These are phyloP conservation scores for Tephrocybe sp. DNA, from an alignment of 768 basidiomycete species.

Conservation along the genomic window DNA sequence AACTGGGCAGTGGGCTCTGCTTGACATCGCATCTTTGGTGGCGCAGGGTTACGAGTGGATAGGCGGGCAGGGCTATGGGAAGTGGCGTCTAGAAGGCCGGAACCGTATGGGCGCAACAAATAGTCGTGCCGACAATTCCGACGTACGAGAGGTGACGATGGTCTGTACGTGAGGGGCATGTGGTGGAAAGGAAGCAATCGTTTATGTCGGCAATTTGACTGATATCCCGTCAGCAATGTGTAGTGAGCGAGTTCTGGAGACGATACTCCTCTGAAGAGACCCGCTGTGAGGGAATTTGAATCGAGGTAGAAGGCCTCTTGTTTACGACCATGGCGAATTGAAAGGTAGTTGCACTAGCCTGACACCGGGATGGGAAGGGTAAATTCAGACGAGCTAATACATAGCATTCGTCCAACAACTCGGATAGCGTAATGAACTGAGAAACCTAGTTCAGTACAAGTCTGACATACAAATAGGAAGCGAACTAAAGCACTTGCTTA, in stretches of 20 bases:
- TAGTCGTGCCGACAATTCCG: background rate
- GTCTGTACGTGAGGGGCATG: background rate
- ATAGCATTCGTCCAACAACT: too few species aligned
- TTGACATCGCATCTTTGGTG: constrained; percentile 11
- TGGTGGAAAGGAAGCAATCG: too few species aligned
- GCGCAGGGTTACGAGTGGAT: constrained; percentile 6
- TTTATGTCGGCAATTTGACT: background rate
- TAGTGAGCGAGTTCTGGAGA: too few species aligned
- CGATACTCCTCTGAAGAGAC: too few species aligned
- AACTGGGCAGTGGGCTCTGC: constrained; percentile 12
- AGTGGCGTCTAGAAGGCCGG: constrained; percentile 1
- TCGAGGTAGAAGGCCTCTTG: too few species aligned
- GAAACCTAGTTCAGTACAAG: too few species aligned
- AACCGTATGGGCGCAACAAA: constrained; percentile 3
- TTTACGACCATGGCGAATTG: too few species aligned
- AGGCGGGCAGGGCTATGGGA: background rate
- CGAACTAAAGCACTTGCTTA: background rate
- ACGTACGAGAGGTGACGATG: background rate
- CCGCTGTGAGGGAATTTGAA: too few species aligned
- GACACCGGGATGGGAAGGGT: too few species aligned
- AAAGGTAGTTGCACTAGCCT: too few species aligned
- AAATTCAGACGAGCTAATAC: too few species aligned
- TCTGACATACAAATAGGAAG: background rate
- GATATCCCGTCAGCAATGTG: background rate
- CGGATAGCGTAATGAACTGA: too few species aligned